Evolutionary conservation across 2,329 filamentous ascomycete genomes (phyloP).

Genomic region (Lithohypha guttulata): DNA sequence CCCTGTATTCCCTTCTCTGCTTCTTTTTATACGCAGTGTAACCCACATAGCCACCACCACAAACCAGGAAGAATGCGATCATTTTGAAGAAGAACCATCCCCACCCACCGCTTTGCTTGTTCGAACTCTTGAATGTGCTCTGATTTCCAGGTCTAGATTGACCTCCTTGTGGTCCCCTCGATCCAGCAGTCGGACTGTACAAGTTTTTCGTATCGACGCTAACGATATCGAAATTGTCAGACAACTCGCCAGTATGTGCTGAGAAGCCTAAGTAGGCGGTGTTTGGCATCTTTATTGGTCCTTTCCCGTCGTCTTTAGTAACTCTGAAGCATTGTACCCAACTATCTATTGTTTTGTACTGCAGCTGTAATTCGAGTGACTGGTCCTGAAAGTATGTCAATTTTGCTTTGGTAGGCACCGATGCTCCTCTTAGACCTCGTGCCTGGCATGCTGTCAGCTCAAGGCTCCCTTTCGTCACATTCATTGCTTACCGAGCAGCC

Average conservation of each 20-base stretch:
- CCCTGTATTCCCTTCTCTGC: slow-evolving; percentile 32
- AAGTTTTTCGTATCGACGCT: slow-evolving; percentile 77
- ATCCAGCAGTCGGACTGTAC: slow-evolving; percentile 48
- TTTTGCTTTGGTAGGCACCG: slow-evolving; percentile 69
- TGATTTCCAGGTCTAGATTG: slow-evolving; percentile 12
- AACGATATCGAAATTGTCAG: slow-evolving; percentile 96
- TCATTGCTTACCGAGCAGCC: slow-evolving; percentile 63
- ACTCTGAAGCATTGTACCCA: slow-evolving; percentile 85
- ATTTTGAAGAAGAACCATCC: slow-evolving; percentile 71
- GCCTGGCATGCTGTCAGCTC: slow-evolving; percentile 38
- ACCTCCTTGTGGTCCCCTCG: slow-evolving; percentile 12
- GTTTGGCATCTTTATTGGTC: slow-evolving; percentile 64
- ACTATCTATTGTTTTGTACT: slow-evolving; percentile 82
- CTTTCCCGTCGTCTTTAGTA: slow-evolving; percentile 45
- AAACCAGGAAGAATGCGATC: slow-evolving; percentile 58
- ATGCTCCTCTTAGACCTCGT: slow-evolving; percentile 72
- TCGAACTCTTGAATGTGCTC: slow-evolving; percentile 22
- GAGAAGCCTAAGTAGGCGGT: slow-evolving; percentile 55
- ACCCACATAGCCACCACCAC: slow-evolving; percentile 70
- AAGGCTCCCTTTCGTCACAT: not conserved
- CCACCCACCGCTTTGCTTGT: slow-evolving; percentile 40
- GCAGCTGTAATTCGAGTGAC: slow-evolving; percentile 75
- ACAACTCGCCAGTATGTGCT: slow-evolving; percentile 83
- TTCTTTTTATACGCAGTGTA: slow-evolving; percentile 68
- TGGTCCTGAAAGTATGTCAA: slow-evolving; percentile 97